Conservation (phyloP, 139 green algal genomes). For the Chlorella vulgaris region DNA sequence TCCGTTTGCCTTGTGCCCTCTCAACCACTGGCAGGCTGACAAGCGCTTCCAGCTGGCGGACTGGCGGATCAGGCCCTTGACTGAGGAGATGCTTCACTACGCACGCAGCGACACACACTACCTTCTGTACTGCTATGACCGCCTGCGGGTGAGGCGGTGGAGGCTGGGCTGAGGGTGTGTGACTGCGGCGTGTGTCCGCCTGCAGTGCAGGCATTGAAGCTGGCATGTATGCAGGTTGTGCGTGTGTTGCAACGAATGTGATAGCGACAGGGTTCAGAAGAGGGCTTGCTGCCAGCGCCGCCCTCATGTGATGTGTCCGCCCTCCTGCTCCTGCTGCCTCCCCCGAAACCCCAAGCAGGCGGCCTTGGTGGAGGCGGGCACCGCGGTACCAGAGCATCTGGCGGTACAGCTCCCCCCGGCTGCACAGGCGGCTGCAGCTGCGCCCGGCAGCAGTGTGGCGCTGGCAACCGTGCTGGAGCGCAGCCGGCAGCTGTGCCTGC, state of each 20-base stretch:
- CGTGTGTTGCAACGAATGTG: no score
- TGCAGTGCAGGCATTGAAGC: no score
- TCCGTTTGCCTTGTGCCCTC: no score
- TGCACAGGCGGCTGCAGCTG: neutral
- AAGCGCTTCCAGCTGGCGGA: slow-evolving; percentile 94
- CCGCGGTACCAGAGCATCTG: slow-evolving; percentile 16
- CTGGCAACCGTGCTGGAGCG: slow-evolving; percentile 79
- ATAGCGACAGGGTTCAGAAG: no score
- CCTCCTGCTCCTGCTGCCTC: neutral
- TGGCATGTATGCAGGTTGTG: no score
- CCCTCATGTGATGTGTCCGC: neutral
- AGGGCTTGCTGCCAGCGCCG: no score
- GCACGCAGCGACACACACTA: slow-evolving; percentile 93
- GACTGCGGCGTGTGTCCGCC: neutral
- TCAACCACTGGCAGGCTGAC: slow-evolving; percentile 68
- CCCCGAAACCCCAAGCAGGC: no score
- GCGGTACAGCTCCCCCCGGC: neutral
- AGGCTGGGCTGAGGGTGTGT: no score
- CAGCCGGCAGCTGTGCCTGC: slow-evolving; percentile 74
- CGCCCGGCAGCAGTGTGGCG: slow-evolving; percentile 3
- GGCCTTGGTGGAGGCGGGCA: slow-evolving; percentile 11
- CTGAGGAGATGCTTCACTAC: slow-evolving; percentile 82
- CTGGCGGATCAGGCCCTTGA: slow-evolving; percentile 89
- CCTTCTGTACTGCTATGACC: slow-evolving; percentile 90
- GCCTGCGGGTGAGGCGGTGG: slow-evolving; percentile 58